Conservation (phyloP, 148 eudicot genomes). For the Persicaria maculosa region DNA sequence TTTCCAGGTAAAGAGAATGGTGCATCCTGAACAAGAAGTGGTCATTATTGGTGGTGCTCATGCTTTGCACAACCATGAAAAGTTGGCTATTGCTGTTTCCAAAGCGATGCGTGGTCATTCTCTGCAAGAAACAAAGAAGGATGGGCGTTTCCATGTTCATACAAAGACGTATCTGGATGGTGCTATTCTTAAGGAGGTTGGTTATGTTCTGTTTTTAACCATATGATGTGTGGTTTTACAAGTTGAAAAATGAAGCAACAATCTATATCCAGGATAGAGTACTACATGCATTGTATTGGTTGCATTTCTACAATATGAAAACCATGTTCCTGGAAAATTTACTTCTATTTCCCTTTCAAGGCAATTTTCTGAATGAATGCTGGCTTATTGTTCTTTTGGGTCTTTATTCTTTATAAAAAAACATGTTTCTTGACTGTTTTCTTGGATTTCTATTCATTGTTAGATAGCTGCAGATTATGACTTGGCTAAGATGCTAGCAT, state of each 20-base stretch:
- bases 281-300: neutral
- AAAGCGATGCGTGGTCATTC: conserved; percentile 95
- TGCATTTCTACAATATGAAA: neutral
- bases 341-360: neutral
- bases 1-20: conserved; percentile 85
- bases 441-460: neutral
- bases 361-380: neutral
- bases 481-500: neutral
- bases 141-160: conserved; percentile 94
- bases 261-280: neutral
- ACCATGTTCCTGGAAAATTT: neutral
- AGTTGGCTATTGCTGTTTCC: conserved; percentile 91
- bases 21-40: conserved; percentile 80
- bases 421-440: neutral
- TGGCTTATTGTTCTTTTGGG: neutral
- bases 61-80: conserved; percentile 88
- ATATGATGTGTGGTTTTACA: neutral
- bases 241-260: neutral
- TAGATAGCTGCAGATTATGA: neutral
- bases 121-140: conserved; percentile 89
- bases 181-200: conserved; percentile 91
- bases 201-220: neutral
- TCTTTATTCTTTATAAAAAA: neutral
- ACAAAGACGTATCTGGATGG: conserved; percentile 95
- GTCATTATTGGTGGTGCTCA: conserved; percentile 88